Conservation (phyloP, 2,329 filamentous ascomycete genomes). For the Stromatinia cepivora region DNA sequence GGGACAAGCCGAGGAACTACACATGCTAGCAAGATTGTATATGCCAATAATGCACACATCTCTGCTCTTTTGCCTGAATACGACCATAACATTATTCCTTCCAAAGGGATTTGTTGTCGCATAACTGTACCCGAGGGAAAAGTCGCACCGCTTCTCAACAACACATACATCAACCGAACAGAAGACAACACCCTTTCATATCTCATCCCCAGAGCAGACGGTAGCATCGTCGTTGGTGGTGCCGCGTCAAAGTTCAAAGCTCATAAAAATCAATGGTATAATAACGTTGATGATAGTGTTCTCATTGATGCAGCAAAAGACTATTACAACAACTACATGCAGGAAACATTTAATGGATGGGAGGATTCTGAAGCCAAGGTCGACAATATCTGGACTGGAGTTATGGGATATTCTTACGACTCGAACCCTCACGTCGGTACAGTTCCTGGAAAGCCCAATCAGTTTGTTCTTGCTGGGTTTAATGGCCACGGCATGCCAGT, state of each 20-base stretch:
- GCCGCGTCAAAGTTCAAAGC: constrained; percentile 42
- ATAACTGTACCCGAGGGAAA: constrained; percentile 36
- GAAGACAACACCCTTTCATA: constrained; percentile 30
- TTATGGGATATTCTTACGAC: constrained; percentile 23
- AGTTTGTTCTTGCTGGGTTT: constrained; percentile 22
- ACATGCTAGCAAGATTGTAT: constrained; percentile 54
- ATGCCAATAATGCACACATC: constrained; percentile 70
- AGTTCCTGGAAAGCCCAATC: not conserved
- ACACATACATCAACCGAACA: constrained; percentile 29
- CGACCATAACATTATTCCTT: constrained; percentile 57
- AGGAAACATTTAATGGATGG: constrained; percentile 47
- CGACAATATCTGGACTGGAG: constrained; percentile 36
- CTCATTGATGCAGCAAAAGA: constrained; percentile 46
- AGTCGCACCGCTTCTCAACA: constrained; percentile 27
- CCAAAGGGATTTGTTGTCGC: constrained; percentile 48
- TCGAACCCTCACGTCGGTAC: constrained; percentile 16
- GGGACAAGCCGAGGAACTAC: constrained; percentile 57
- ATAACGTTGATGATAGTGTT: constrained; percentile 48
- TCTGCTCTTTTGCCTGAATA: constrained; percentile 57
- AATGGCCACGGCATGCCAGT: constrained; percentile 25
- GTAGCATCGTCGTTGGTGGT: constrained; percentile 45
- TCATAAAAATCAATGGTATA: constrained; percentile 45
- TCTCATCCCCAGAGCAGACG: constrained; percentile 38
- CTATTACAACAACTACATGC: constrained; percentile 46
- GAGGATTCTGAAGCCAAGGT: constrained; percentile 44